phyloP scores from a whole-genome alignment of 306 rosid genomes.

The Glycine soja region DNA sequence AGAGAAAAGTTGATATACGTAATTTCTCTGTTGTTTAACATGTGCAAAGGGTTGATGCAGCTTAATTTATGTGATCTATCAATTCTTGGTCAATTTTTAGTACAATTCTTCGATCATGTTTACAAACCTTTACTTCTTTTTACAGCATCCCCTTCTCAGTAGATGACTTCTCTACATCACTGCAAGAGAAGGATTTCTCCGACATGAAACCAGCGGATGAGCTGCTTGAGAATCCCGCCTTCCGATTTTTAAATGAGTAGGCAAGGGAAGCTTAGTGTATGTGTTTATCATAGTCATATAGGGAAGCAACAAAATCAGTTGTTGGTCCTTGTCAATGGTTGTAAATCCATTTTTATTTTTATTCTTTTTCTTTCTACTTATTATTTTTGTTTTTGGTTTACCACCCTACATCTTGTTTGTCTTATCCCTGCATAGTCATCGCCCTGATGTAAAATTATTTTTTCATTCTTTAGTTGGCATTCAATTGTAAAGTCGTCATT shows the following conservation, averaged over 20 bases:
- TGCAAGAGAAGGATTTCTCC: conserved; percentile 87
- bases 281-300: conserved; percentile 43
- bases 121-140: conserved; percentile 28
- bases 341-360: conserved; percentile 61
- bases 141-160: conserved; percentile 97
- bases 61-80: conserved; percentile 18
- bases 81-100: neutral
- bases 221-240: conserved; percentile 88
- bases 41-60: conserved; percentile 16
- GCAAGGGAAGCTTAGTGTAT: conserved; percentile 60
- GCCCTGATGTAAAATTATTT: conserved; percentile 69
- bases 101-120: conserved; percentile 21
- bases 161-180: conserved; percentile 87
- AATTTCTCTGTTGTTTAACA: conserved; percentile 34
- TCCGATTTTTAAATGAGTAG: conserved; percentile 89
- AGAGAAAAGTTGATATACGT: conserved; percentile 12
- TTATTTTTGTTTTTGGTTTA: neutral
- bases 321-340: conserved; percentile 57
- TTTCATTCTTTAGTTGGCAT: conserved; percentile 80
- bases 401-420: conserved; percentile 41
- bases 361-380: conserved; percentile 23
- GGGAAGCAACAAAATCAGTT: conserved; percentile 53
- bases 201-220: conserved; percentile 87
- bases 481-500: conserved; percentile 63
- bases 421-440: conserved; percentile 50